Evolutionary conservation across 2,329 filamentous ascomycete genomes (phyloP), one percentile per base, ranked within the genome.

Genomic region (Aureobasidium sp.): DNA sequence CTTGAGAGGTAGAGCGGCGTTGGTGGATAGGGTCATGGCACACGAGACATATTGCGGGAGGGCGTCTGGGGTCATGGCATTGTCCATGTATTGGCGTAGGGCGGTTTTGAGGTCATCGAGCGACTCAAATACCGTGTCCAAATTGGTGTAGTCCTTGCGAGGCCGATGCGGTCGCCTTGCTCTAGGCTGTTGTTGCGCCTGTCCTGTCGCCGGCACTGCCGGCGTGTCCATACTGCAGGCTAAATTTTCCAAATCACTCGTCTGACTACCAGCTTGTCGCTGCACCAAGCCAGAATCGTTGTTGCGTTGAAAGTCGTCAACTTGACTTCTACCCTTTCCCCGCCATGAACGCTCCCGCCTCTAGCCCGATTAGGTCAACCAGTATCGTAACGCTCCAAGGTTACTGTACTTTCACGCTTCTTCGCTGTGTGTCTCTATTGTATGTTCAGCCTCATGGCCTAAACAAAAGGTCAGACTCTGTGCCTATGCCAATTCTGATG

Each of bases 41-140:
- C 53, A 59, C 34, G 62, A 63, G 34, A 58, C 37, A 34, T 63
- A 63, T 27, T 63, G 52, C 32, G 62, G 55, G 26, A 46, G 27
- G 29, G 46, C 53, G 44, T 59, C 48, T 27, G 50, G 26, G 39
- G 37, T 32, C 1, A 23, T 53, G 55, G 62, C 62, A 60, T 55
- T 63, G 53, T 63, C 62, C 53, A 63, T 63, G 55, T 63, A 63
- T 23, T 63, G 62, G 36, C 55, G 53, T 60, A 63, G 55, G 44
- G 62, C 55, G 62, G 62, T 63, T 63, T 63, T 63, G 62, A 63
- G 62, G 55, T 60, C 46, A 27, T 58, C 46, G 39, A 60, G 53
- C 20, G 62, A 53, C 20, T 53, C 53, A 26, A 63, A 63, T 57
- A 63, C 47, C 41, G 62, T 63, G 34, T 60, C 47, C 29, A 59